Percentiles rank a stretch among this genome's conserved stretches.
Conservation (phyloP, 1,139 yeast genomes). For the Geotrichum reessii region DNA sequence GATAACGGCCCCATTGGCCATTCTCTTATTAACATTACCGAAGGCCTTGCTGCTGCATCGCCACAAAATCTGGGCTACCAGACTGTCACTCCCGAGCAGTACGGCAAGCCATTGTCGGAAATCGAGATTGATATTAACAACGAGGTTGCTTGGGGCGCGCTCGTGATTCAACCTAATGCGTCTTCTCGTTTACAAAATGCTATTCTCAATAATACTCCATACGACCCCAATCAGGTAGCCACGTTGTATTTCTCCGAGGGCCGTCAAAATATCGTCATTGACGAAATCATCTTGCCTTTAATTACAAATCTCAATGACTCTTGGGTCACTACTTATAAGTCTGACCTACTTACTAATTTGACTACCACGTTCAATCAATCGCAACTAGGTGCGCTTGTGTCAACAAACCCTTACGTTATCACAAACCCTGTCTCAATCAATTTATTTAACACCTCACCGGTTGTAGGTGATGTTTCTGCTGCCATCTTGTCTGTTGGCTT, state of each 20-base stretch:
- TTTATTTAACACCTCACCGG: constrained; percentile 41
- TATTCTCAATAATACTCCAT: not conserved
- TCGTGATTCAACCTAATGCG: constrained; percentile 23
- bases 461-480: constrained; percentile 44
- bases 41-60: constrained; percentile 41
- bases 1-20: constrained; percentile 33
- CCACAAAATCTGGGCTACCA: constrained; percentile 11
- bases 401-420: constrained; percentile 25
- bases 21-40: constrained; percentile 60
- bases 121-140: constrained; percentile 16
- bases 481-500: constrained; percentile 74
- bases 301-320: constrained; percentile 21
- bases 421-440: constrained; percentile 40
- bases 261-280: constrained; percentile 5
- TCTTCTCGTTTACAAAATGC: constrained; percentile 20
- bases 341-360: not conserved
- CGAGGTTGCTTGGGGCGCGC: constrained; percentile 25
- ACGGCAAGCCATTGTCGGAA: constrained; percentile 1
- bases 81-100: constrained; percentile 10
- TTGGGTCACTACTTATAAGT: constrained; percentile 2
- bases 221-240: not conserved
- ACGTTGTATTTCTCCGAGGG: constrained; percentile 10
- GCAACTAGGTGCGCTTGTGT: constrained; percentile 24
- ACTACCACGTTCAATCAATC: constrained; percentile 19
- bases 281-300: constrained; percentile 9